These are phyloP conservation scores for Oryza brachyantha DNA, from an alignment of 176 grass and related monocot species.

Conservation along the genomic window DNA sequence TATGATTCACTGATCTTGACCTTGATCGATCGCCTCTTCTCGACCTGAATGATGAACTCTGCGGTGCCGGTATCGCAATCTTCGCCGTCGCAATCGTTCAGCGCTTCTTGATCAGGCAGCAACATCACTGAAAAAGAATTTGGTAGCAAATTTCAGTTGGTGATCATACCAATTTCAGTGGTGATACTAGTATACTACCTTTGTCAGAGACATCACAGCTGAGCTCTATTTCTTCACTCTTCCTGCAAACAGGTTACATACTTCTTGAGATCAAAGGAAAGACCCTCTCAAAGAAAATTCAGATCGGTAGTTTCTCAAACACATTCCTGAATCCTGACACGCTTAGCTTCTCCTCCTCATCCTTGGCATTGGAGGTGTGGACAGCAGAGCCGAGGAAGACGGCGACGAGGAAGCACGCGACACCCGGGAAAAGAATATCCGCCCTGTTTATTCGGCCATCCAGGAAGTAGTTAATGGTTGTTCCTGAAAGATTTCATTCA, in stretches of 20 bases:
- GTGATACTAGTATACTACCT: background rate
- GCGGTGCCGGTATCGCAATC: constrained; percentile 26
- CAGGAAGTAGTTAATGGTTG: constrained; percentile 50
- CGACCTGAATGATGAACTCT: constrained; percentile 50
- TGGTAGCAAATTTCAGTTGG: background rate
- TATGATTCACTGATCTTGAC: background rate
- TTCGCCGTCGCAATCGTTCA: background rate
- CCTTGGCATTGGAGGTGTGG: constrained; percentile 43
- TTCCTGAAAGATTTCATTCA: background rate
- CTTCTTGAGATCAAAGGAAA: background rate
- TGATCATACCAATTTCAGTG: background rate
- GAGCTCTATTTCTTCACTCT: background rate
- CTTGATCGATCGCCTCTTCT: constrained; percentile 57
- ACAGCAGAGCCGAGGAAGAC: constrained; percentile 41
- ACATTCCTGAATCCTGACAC: background rate
- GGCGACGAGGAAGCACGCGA: constrained; percentile 36
- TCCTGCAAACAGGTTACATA: background rate
- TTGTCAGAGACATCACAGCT: background rate
- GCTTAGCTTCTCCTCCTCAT: constrained; percentile 40
- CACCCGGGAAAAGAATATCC: constrained; percentile 42
- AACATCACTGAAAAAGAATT: background rate
- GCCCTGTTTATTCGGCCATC: constrained; percentile 40
- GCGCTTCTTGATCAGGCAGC: constrained; percentile 16
- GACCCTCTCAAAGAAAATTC: background rate
- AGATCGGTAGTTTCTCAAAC: background rate